Conservation (phyloP, 2,329 filamentous ascomycete genomes). For the Colletotrichum scovillei region DNA sequence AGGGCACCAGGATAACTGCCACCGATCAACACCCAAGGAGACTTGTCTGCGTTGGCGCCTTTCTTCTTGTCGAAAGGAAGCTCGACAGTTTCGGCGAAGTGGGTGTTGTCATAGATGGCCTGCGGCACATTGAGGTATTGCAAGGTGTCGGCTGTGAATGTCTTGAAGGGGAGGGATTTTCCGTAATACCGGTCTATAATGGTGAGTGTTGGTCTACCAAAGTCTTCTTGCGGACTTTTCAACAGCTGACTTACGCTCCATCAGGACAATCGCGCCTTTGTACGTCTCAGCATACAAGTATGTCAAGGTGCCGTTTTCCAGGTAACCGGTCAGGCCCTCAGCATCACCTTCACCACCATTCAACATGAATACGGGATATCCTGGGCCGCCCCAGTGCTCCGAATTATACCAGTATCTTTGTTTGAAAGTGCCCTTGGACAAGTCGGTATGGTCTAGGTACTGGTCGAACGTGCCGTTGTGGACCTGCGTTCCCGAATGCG, state of each 20-base stretch:
- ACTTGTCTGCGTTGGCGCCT: constrained; percentile 48
- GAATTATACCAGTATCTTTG: constrained; percentile 33
- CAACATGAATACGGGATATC: constrained; percentile 26
- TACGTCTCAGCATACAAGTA: constrained; percentile 19
- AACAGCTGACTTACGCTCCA: constrained; percentile 15
- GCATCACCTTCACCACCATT: constrained; percentile 20
- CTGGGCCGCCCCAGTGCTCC: constrained; percentile 26
- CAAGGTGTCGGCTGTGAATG: constrained; percentile 32
- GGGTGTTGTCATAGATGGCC: constrained; percentile 29
- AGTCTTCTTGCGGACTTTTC: background rate
- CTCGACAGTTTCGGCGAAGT: constrained; percentile 42
- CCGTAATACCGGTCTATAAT: constrained; percentile 30
- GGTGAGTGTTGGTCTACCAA: background rate
- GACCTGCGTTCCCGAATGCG: background rate
- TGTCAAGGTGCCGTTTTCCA: constrained; percentile 16
- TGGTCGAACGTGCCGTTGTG: constrained; percentile 20
- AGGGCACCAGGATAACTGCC: constrained; percentile 64
- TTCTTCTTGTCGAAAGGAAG: constrained; percentile 50
- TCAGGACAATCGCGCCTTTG: constrained; percentile 24
- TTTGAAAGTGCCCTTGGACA: constrained; percentile 25
- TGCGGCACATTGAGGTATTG: constrained; percentile 28
- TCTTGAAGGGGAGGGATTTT: constrained; percentile 22
- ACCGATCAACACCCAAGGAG: constrained; percentile 64
- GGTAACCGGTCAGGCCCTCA: background rate
- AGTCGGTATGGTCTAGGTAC: constrained; percentile 28